Base-by-base conservation (phyloP, 2,329 filamentous ascomycete species). In the Ascosphaera aggregata region DNA sequence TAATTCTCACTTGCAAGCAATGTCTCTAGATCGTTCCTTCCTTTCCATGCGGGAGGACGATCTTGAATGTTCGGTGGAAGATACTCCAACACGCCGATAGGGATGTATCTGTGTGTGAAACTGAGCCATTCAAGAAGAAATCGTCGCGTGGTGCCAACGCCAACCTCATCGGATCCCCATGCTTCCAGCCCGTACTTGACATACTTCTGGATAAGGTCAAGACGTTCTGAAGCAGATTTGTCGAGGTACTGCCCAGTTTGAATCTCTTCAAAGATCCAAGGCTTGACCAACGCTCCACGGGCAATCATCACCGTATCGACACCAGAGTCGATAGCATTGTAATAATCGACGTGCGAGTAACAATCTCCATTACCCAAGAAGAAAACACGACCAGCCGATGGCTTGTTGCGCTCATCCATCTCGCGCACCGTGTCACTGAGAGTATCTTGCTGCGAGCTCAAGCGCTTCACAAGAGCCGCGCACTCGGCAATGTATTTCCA, bases 201-300 rank as follows among this genome's bases (percentile, higher is more conserved):
- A 53, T 93, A 98, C 51, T 84, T 82, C 58, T 93, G 82, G 27
- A 98, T 65, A 51, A 92, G 84, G 27, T 64, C 61, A 20, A 98
- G 69, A 42, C 89, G 78, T 62, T 98, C 86, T 3, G 74, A 69
- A 2, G 86, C 78, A 2, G 80, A 82, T 58, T 98, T 98, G 64
- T 98, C 89, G 31, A 98, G 71, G 53, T 95, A 94, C 58, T 95
- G 89, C 3, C 80, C 79, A 44, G 74, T 70, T 47, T 80, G 72
- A 40, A 98, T 95, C 59, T 98, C 89, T 57, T 98, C 89, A 53
- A 95, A 98, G 44, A 98, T 66, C 89, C 89, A 98, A 1, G 89
- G 89, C 61, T 98, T 98, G 60, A 95, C 81, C 42, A 98, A 69
- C 8, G 89, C 89, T 41, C 89, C 89, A 43, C 89, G 80, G n/a